phyloP scores from a whole-genome alignment of 2,329 filamentous ascomycete species.

The Ceratocystis colombiana region DNA sequence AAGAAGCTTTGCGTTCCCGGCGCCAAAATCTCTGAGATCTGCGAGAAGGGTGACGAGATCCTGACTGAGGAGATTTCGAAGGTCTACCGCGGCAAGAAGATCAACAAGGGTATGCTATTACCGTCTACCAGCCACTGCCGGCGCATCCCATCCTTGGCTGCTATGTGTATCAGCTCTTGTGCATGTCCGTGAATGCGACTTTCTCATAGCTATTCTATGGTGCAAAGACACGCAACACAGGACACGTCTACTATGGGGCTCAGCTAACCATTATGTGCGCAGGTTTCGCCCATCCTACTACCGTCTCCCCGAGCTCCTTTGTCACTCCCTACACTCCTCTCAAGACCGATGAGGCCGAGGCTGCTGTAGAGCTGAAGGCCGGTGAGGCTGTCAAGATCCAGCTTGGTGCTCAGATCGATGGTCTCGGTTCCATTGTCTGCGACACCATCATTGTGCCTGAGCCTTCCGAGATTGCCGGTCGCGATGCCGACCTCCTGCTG shows the following conservation, averaged over 20 bases:
- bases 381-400: conserved; percentile 94
- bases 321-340: conserved; percentile 96
- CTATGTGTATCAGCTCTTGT: not conserved
- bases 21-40: conserved; percentile 86
- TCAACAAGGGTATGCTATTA: conserved; percentile 62
- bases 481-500: conserved; percentile 75
- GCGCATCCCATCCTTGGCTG: not conserved
- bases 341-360: conserved; percentile 75
- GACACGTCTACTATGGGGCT: not conserved
- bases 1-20: conserved; percentile 64
- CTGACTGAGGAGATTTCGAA: conserved; percentile 87
- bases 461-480: conserved; percentile 58
- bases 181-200: not conserved
- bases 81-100: conserved; percentile 98
- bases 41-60: conserved; percentile 90
- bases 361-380: conserved; percentile 65
- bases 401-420: conserved; percentile 96
- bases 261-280: conserved; percentile 19
- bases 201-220: not conserved
- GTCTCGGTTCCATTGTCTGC: conserved; percentile 92
- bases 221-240: not conserved
- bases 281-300: conserved; percentile 90
- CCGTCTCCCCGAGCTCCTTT: conserved; percentile 85
- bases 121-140: not conserved
- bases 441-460: conserved; percentile 72